Evolutionary conservation across 495 filamentous ascomycete species (phyloP), one percentile per base, ranked within the genome.

Genomic region (Lasiosphaeris hirsuta): DNA sequence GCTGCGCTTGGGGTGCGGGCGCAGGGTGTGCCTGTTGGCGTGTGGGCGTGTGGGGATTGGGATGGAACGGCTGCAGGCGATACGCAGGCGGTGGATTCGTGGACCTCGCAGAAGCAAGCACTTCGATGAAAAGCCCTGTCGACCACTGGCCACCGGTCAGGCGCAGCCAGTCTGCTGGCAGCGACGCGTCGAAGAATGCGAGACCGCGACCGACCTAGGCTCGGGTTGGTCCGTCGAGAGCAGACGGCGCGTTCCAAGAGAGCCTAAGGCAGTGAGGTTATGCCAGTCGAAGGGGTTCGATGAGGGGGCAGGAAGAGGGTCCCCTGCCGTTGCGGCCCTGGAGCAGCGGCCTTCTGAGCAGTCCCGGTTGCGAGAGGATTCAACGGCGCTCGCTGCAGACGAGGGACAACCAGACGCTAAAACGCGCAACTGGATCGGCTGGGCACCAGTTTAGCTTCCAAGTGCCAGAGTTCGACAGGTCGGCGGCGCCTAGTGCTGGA

Each of bases 331-430:
- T 44, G 45, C 30, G 19, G 48, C 34, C 40, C 39, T 44, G 46
- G 51, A 45, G 8, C 17, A 45, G 8, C 17, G 42, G 23, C 42
- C 36, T 10, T 44, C 15, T 13, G 23, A 23, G 11, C 13, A 45
- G 18, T 30, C 23, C 23, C 7, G 45, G 52, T 45, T 30, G 58
- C 44, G 49, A 56, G 36, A 41, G 48, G 42, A 57, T 55, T 30
- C 59, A 63, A 63, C 60, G 60, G 60, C 42, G 60, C 50, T 40
- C 36, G 41, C 42, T 59, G 60, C 60, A 62, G 45, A 38, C 4
- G 47, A 34, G 49, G 35, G 56, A 54, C 34, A 34, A 14, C 19
- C 45, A 50, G 41, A 41, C 33, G 40, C 49, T 54, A 49, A 35
- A 35, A 58, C 48, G 47, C 39, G 37, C 37, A 42, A 36, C 45